Base-by-base conservation (phyloP, 1,284 basidiomycete species). In the Ustilago trichophora region DNA sequence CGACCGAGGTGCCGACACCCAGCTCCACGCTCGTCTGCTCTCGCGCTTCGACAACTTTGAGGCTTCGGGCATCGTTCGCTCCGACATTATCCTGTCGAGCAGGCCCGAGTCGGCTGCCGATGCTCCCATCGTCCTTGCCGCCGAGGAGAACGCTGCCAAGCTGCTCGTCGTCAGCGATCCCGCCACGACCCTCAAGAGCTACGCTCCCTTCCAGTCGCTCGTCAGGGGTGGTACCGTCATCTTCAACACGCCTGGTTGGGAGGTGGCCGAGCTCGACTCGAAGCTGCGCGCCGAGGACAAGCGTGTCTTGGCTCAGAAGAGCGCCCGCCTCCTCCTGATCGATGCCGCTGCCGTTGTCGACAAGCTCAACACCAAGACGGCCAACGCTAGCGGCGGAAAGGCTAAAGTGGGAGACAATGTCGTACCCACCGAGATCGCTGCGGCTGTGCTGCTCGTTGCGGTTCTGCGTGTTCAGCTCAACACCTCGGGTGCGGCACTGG, bases 1-100 rank as follows among this genome's bases (percentile, higher is more conserved):
- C n/a, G 71, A 68, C 31, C 56, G 69, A 12, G 63, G 65, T 38
- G 48, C 55, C 16, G 54, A 55, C 52, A 65, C 56, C n/a, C 42
- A 62, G 59, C 67, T 73, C 29, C 63, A 72, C 41, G 66, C 72
- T 31, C 64, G 74, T 49, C 52, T 78, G n/a, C 56, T 79, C 22
- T 62, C 76, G 37, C 77, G 79, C 51, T 78, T 52, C 70, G 79
- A 81, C 68, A 80, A 79, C 63, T 81, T 70, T 46, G 72, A 66
- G 38, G 73, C 72, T 3, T 59, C 70, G 29, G 78, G 78, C 27
- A 59, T 77, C 15, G 64, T 79, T 16, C 75, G 79, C 31, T 62
- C 72, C 37, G 79, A 80, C 56, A 41, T 80, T 29, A 59, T 80
- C 41, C 25, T 75, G 16, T 60, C 71, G 18, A 59, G 64, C 37